Evolutionary conservation across 2,329 filamentous ascomycete species (phyloP).

Genomic region (Aspergillus ochraceus): DNA sequence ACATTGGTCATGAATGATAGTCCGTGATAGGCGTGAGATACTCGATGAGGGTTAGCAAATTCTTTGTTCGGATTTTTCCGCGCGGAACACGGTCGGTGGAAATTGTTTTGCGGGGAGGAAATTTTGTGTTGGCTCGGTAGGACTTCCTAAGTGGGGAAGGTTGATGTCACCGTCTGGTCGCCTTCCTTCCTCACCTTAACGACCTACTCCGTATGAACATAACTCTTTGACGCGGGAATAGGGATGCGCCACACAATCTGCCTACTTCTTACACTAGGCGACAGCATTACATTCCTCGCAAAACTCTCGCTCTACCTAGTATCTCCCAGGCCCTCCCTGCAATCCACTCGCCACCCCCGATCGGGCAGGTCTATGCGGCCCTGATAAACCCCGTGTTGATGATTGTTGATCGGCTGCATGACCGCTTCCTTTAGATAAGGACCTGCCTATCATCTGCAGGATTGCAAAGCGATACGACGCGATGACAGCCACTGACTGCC

Average conservation of each 20-base stretch:
- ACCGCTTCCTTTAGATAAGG: background rate
- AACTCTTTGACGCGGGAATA: too few relatives aligned
- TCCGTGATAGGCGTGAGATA: constrained; percentile 1
- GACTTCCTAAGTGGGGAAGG: constrained; percentile 30
- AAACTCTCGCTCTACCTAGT: too few relatives aligned
- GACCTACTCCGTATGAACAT: too few relatives aligned
- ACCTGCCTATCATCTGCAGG: background rate
- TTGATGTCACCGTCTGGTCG: background rate
- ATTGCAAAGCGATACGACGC: background rate
- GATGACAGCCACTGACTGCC: background rate
- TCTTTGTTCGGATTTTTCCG: constrained; percentile 15
- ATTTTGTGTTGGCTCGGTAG: constrained; percentile 27
- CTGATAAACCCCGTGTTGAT: constrained; percentile 3
- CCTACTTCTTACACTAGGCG: too few relatives aligned
- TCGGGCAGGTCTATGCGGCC: constrained; percentile 8
- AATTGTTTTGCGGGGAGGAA: constrained; percentile 9
- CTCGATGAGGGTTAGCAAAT: background rate
- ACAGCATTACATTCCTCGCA: too few relatives aligned
- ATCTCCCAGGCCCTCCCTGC: background rate
- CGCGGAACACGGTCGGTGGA: background rate
- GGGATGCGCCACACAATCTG: too few relatives aligned
- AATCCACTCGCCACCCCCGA: background rate
- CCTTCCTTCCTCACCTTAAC: too few relatives aligned
- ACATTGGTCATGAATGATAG: constrained; percentile 1
- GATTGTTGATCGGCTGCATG: constrained; percentile 9